Evolutionary conservation across 2,329 filamentous ascomycete species (phyloP), one percentile per base, ranked within the genome.

Genomic region (Penicillium brasilianum): DNA sequence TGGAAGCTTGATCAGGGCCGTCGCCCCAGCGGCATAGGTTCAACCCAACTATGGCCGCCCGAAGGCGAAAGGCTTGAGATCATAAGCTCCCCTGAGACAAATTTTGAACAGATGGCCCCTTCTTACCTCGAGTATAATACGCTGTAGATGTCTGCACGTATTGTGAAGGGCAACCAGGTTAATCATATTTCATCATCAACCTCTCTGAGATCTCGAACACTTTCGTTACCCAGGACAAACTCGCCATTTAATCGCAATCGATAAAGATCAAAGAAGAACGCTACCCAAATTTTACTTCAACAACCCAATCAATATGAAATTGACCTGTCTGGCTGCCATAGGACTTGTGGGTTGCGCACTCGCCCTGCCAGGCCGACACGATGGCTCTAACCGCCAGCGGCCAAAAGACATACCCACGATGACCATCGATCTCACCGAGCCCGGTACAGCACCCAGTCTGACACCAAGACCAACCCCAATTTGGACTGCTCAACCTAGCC

Each of bases 371-470:
- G 46, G 46, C 28, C 46, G 16, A 18, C 46, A 50, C 46, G 28
- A 28, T 28, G 16, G 14, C 20, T 7, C 28, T 28, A 50, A 50
- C n/a, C 28, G 28, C 16, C 28, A 13, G n/a, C 46, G 16, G 46
- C 28, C 4, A 20, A 18, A n/a, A 13, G 46, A 32, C 3, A 32
- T 34, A 0, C 46, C 28, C n/a, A 50, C 46, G n/a, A 32, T 13
- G 28, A 50, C 46, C 7, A 50, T 50, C 28, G 46, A 50, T 50
- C 16, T 50, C n/a, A 50, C 46, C 10, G 46, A 34, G 4, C 46
- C 46, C 14, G 46, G 46, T 16, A 18, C n/a, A n/a, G 44, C 44
- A 48, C 44, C 44, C 44, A 48, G 44, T 22, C 44, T 48, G 13
- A 25, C 14, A n/a, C 44, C 44, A n/a, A 48, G 14, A 4, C 16